These are phyloP conservation scores for Xylaria digitata DNA, from an alignment of 2,329 filamentous ascomycete genomes.

Conservation along the genomic window DNA sequence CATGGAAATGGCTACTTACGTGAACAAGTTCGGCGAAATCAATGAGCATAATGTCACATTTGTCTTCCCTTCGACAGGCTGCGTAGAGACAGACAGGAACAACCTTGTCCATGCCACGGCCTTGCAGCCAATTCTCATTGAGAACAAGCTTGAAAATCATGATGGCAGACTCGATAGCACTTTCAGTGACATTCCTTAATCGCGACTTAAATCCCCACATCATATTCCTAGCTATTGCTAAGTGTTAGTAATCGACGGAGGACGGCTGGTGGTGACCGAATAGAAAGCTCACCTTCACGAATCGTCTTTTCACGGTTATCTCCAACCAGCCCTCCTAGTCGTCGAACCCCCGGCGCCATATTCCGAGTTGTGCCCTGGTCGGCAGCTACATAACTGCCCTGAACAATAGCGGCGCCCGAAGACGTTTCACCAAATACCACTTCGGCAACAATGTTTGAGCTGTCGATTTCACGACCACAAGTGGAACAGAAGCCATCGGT, in stretches of 20 bases:
- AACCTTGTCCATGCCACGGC: slow-evolving; percentile 85
- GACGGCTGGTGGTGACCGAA: background rate
- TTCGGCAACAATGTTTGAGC: slow-evolving; percentile 91
- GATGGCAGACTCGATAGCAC: slow-evolving; percentile 72
- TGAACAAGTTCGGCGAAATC: slow-evolving; percentile 87
- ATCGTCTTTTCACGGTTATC: slow-evolving; percentile 70
- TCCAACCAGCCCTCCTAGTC: slow-evolving; percentile 65
- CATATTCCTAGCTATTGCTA: slow-evolving; percentile 59
- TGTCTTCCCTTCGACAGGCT: slow-evolving; percentile 81
- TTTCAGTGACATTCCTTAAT: slow-evolving; percentile 67
- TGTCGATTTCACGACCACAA: slow-evolving; percentile 86
- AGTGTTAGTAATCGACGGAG: slow-evolving; percentile 15
- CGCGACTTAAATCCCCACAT: slow-evolving; percentile 72
- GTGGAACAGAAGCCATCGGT: slow-evolving; percentile 78
- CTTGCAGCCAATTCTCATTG: slow-evolving; percentile 82
- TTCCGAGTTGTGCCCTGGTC: slow-evolving; percentile 84
- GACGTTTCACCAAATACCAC: slow-evolving; percentile 90
- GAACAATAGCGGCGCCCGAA: slow-evolving; percentile 86
- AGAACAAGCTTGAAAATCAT: slow-evolving; percentile 82
- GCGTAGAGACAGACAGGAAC: slow-evolving; percentile 92
- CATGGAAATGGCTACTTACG: slow-evolving; percentile 38
- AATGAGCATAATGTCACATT: slow-evolving; percentile 91
- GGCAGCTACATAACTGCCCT: slow-evolving; percentile 87
- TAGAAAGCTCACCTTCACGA: slow-evolving; percentile 55
- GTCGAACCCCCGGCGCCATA: slow-evolving; percentile 70